These are phyloP conservation scores for Aristolochia californica DNA, from an alignment of 164 flowering plant genomes.

Conservation along the genomic window DNA sequence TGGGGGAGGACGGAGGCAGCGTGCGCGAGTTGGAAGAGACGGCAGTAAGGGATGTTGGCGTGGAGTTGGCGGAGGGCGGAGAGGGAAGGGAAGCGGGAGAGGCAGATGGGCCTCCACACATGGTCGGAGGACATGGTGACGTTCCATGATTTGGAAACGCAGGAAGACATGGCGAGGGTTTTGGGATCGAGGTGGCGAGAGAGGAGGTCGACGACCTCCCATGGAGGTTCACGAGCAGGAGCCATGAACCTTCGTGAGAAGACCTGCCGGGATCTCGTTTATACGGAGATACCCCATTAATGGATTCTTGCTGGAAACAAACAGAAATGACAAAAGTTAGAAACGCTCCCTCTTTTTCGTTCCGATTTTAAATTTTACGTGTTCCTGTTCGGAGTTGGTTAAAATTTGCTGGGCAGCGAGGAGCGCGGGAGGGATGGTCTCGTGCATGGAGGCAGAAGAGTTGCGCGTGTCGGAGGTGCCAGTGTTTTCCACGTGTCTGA, in stretches of 20 bases:
- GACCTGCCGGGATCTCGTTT: too few relatives aligned
- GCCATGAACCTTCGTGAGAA: background rate
- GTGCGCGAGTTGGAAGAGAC: constrained; percentile 30
- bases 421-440: too few relatives aligned
- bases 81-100: constrained; percentile 37
- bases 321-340: too few relatives aligned
- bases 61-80: constrained; percentile 18
- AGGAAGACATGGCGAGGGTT: constrained; percentile 42
- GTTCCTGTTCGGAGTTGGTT: too few relatives aligned
- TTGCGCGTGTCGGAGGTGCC: too few relatives aligned
- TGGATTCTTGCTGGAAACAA: too few relatives aligned
- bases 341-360: too few relatives aligned
- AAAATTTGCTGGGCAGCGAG: too few relatives aligned
- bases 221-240: constrained; percentile 15
- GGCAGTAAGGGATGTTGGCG: constrained; percentile 24
- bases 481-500: too few relatives aligned
- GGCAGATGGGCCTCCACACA: constrained; percentile 44
- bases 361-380: too few relatives aligned
- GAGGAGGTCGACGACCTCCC: constrained; percentile 37
- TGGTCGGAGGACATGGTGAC: constrained; percentile 38
- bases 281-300: too few relatives aligned
- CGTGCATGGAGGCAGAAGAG: too few relatives aligned
- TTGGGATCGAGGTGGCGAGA: constrained; percentile 35
- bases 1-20: constrained; percentile 22
- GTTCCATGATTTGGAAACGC: constrained; percentile 50